Base-by-base conservation (phyloP, 192 early-diverging fungal genomes). In the Umbelopsis vinacea region DNA sequence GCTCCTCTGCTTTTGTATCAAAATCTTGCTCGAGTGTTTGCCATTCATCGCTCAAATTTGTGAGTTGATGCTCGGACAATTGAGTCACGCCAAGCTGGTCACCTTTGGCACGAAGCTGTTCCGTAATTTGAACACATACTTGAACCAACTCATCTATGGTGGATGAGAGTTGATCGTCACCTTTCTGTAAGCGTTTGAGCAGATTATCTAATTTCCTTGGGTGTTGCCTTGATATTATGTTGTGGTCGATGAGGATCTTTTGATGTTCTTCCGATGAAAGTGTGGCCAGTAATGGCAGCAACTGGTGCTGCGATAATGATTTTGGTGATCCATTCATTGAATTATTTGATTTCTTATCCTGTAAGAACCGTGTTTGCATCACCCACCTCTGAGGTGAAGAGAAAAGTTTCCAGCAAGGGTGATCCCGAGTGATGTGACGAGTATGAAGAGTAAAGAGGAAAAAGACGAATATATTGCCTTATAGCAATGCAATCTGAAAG, bases 1-100 rank as follows among this genome's bases (percentile, higher is more conserved):
- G 71, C 19, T 66, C 71, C 33, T 29, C n/a, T 21, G 71, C 71
- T 46, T 66, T 72, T 23, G n/a, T 35, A 23, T 72, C 71, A 21
- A 66, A 72, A 8, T 60, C 21, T 52, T 72, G 45, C 14, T 57
- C 60, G 15, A 72, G 46, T 17, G 2, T 48, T 68, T 68, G 67
- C 67, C 67, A 68, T 46, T 19, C 67, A 46, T 68, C 67, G 2
- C 67, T 46, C 0, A 48, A 26, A 22, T 68, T 11, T 38, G 40
- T 17, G 21, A 68, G 19, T 45, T 68, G 45, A 35, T 46, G 67
- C 15, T 63, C 57, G 15, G 57, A 37, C 12, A 63, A 63, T 33
- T 22, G 33, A 22, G 57, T 17, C 7, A 37, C 24, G 15, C 57
- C 57, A 1, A 63, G 33, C 33, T 63, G 26, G 33, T 63, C 57